These are phyloP conservation scores for Cyphellophora europaea DNA, from an alignment of 2,329 filamentous ascomycete genomes.

Conservation along the genomic window DNA sequence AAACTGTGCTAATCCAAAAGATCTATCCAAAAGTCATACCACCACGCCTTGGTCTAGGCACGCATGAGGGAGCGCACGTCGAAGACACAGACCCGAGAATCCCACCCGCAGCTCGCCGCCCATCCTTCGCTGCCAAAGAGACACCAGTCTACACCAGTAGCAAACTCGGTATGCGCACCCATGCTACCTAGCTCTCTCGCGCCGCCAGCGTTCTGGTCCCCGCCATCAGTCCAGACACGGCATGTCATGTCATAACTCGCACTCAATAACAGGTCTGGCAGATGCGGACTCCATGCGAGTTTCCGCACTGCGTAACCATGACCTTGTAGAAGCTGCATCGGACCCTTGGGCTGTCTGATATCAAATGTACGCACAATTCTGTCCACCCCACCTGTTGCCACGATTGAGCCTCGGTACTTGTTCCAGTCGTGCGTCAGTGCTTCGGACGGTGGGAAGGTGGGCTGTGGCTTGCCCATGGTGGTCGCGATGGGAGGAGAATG, in stretches of 20 bases:
- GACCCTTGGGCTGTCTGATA: constrained; percentile 67
- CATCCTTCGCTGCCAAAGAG: constrained; percentile 90
- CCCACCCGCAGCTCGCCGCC: constrained; percentile 92
- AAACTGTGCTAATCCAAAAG: no score
- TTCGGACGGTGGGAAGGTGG: constrained; percentile 58
- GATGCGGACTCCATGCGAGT: constrained; percentile 85
- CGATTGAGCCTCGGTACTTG: constrained; percentile 78
- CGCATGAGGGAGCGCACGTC: constrained; percentile 64
- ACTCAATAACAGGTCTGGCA: constrained; percentile 76
- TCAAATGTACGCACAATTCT: constrained; percentile 82
- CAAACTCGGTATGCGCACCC: constrained; percentile 91
- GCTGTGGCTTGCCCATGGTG: constrained; percentile 19
- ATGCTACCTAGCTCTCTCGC: constrained; percentile 67
- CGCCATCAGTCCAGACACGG: constrained; percentile 83
- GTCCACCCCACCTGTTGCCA: constrained; percentile 87
- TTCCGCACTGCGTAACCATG: constrained; percentile 87
- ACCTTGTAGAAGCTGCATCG: constrained; percentile 64
- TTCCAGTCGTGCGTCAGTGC: constrained; percentile 97
- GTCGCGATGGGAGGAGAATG: constrained; percentile 45
- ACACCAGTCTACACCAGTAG: constrained; percentile 95
- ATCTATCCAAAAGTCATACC: no score
- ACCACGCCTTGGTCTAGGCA: no score
- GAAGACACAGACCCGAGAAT: constrained; percentile 85
- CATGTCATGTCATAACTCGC: constrained; percentile 98
- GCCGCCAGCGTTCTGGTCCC: constrained; percentile 26